Percentiles rank a stretch among this genome's conserved stretches.
These are phyloP conservation scores for Chlamydomonas sp. DNA, from an alignment of 139 green algal genomes.

Conservation along the genomic window DNA sequence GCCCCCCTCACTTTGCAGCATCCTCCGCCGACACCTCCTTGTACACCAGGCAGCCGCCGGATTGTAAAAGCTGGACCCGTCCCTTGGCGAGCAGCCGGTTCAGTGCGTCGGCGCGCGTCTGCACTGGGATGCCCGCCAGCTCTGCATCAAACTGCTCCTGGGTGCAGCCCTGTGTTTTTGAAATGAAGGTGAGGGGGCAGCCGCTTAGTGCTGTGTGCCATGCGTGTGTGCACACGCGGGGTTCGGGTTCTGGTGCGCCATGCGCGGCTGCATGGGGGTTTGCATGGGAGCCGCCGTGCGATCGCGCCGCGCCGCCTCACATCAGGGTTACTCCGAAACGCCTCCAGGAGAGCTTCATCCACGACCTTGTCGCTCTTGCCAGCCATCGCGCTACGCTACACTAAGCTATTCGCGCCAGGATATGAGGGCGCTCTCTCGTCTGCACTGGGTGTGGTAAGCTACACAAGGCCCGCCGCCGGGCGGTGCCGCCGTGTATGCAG, in stretches of 20 bases:
- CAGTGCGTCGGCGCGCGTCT: constrained; percentile 17
- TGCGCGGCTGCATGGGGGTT: no score
- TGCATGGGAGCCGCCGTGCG: no score
- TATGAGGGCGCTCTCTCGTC: no score
- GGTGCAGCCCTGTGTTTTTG: constrained; percentile 18
- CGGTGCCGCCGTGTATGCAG: no score
- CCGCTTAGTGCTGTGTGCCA: no score
- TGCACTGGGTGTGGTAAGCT: no score
- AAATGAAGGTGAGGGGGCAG: no score
- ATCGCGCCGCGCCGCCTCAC: no score
- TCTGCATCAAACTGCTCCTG: constrained; percentile 20
- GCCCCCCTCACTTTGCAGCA: constrained; percentile 41
- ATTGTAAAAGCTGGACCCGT: constrained; percentile 27
- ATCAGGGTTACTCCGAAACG: constrained; percentile 15
- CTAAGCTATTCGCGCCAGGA: constrained; percentile 1
- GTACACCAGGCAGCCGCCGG: constrained; percentile 26
- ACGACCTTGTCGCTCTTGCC: constrained; percentile 10
- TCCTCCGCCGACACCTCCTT: constrained; percentile 41
- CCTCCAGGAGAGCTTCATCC: constrained; percentile 13
- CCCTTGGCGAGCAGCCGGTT: constrained; percentile 29
- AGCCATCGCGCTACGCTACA: no score
- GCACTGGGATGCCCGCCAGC: constrained; percentile 6
- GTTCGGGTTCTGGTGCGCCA: no score
- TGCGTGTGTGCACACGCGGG: no score
- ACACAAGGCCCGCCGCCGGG: no score